Base-by-base conservation (phyloP, 1,284 basidiomycete species). In the Sphagnurus paluster region DNA sequence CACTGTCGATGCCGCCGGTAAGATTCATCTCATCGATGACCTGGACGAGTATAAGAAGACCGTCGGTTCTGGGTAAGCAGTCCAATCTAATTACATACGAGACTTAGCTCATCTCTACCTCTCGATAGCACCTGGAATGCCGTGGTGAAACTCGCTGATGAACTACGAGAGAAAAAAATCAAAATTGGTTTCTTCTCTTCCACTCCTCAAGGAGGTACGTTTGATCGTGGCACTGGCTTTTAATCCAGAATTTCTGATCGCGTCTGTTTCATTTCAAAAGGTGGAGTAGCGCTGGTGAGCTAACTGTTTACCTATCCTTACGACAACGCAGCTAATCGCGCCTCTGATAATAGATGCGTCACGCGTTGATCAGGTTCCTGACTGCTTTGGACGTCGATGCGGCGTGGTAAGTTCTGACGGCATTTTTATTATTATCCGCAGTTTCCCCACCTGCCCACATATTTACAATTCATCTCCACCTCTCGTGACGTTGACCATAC, bases 111-210 rank as follows among this genome's bases (percentile, higher is more conserved):
- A 34, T 46, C n/a, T 36, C 14, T 21, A 36, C 20, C 23, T 46
- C 39, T 38, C 8, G n/a, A 13, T 44, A 76, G 74, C 42, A 90
- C 87, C 4, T 90, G 87, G 88, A 84, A 80, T 52, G 77, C 86
- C 0, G 82, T 93, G 46, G 77, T 70, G 65, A 88, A 88, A 58
- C 80, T 92, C 39, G 84, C 87, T 3, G 82, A 89, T 49, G 90
- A 91, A 60, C 75, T 93, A 35, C 82, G 83, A 46, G 82, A 87
- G 64, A 89, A 87, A 68, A 85, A 90, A 50, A 72, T 88, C 62
- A 90, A 90, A 67, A 87, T 93, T 50, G 84, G 84, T 26, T 93
- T 93, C 77, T 93, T 93, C 69, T 90, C 87, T 23, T 92, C 90
- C 10, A 93, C 91, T 5, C 91, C 91, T 5, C 91, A 93, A 71